A percentile compares a stretch with the other conserved stretches of the same genome.
Evolutionary conservation across 768 basidiomycete species (phyloP).

Genomic region (Tylopilus sp.): DNA sequence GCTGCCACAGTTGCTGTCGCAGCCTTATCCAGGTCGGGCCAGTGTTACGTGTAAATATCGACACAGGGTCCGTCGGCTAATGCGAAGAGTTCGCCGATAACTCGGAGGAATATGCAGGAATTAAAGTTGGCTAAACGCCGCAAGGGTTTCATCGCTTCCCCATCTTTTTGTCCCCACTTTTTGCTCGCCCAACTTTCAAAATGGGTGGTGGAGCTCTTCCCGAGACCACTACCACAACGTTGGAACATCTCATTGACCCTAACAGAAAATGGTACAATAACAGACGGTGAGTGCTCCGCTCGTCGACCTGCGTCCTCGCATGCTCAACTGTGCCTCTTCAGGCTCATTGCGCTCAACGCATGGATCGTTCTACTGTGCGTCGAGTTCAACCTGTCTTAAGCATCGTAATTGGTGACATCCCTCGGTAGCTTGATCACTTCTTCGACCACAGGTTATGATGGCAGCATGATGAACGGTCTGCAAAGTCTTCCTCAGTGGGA

Average conservation of each 20-base stretch:
- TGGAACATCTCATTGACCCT: slow-evolving; percentile 57
- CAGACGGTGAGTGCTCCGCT: slow-evolving; percentile 43
- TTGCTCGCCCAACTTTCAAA: background rate
- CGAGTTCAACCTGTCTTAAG: background rate
- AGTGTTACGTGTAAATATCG: too few relatives aligned
- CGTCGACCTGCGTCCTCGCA: background rate
- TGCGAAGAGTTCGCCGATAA: too few relatives aligned
- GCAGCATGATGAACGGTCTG: slow-evolving; percentile 77
- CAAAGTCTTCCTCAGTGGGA: slow-evolving; percentile 70
- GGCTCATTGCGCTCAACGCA: slow-evolving; percentile 59
- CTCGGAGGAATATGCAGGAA: background rate
- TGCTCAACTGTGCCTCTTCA: slow-evolving; percentile 18
- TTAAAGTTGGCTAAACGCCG: background rate
- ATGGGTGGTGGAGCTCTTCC: slow-evolving; percentile 44
- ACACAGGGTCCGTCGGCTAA: too few relatives aligned
- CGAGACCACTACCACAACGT: slow-evolving; percentile 30
- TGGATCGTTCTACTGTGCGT: slow-evolving; percentile 69
- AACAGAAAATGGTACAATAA: slow-evolving; percentile 75
- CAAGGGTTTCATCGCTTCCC: background rate
- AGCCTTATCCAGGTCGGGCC: too few relatives aligned
- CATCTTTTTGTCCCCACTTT: background rate
- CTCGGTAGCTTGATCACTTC: slow-evolving; percentile 61
- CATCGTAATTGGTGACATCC: background rate
- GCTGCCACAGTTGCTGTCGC: too few relatives aligned
- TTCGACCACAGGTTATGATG: slow-evolving; percentile 73